These are phyloP conservation scores for Nemania sp. DNA, from an alignment of 2,329 filamentous ascomycete genomes.

Conservation along the genomic window DNA sequence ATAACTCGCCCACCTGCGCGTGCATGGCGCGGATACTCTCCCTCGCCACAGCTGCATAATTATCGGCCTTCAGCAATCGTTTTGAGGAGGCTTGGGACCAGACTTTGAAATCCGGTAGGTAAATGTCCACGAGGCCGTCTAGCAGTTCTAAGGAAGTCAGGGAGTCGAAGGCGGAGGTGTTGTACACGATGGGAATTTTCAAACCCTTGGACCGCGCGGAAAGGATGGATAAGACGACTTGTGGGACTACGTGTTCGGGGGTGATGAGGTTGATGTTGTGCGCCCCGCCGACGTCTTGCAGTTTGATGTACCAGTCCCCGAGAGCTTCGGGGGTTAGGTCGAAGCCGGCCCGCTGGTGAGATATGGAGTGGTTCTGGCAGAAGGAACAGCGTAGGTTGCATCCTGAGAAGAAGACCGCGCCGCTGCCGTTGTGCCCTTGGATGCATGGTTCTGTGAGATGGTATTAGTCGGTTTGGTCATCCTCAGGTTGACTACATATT, in stretches of 20 bases:
- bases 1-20: slow-evolving; percentile 77
- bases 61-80: slow-evolving; percentile 75
- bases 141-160: slow-evolving; percentile 71
- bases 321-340: slow-evolving; percentile 78
- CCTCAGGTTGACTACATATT: neutral
- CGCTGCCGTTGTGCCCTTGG: slow-evolving; percentile 79
- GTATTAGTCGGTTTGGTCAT: neutral
- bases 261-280: slow-evolving; percentile 91
- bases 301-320: slow-evolving; percentile 79
- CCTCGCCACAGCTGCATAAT: slow-evolving; percentile 71
- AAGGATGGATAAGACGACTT: slow-evolving; percentile 76
- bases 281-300: slow-evolving; percentile 77
- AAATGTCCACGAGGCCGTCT: slow-evolving; percentile 81
- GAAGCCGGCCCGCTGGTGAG: slow-evolving; percentile 79
- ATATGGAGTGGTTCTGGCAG: slow-evolving; percentile 83
- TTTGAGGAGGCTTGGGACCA: slow-evolving; percentile 70
- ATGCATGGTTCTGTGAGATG: slow-evolving; percentile 68
- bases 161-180: slow-evolving; percentile 81
- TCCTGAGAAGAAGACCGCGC: slow-evolving; percentile 79
- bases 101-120: slow-evolving; percentile 86
- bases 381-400: slow-evolving; percentile 74
- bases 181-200: slow-evolving; percentile 77
- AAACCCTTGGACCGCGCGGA: slow-evolving; percentile 72
- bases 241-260: slow-evolving; percentile 83
- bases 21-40: slow-evolving; percentile 84